Base-by-base conservation (phyloP, 75 land plant genomes). In the Sequoia sempervirens region DNA sequence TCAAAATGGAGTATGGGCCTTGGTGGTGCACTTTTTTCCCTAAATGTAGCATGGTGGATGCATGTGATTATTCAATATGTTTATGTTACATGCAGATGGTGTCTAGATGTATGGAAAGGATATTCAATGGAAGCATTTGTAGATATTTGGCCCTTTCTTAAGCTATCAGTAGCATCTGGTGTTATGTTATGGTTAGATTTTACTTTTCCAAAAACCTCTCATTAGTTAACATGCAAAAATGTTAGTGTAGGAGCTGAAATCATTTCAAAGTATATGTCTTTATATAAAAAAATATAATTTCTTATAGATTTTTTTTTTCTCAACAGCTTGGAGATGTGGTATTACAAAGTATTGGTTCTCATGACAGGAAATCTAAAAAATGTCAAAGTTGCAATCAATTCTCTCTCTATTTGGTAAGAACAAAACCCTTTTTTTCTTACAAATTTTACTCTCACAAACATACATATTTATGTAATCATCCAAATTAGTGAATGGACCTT, bases 41-140 rank as follows among this genome's bases (percentile, higher is more conserved):
- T 86, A 11, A 87, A 88, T 52, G 41, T 92, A 7, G 85, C 89
- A 8, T 75, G 87, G 85, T 93, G 91, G 91, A 1, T 85, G 23
- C 38, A 68, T 2, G 86, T 80, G 28, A 40, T 86, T n/a, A 58
- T 47, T 0, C 56, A 83, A 3, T 80, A 85, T 56, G 78, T 36
- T 5, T 92, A 92, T 66, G 69, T 79, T 34, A 75, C 83, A 17
- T 89, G 80, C 15, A 88, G 92, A 4, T 78, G 91, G 58, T 90
- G 92, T 47, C 85, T 82, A 10, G 20, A 69, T 36, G 43, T 85
- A 28, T 91, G 92, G 92, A 87, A 40, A 20, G 92, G 92, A 5
- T 84, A 88, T 23, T 91, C 92, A 3, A 76, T 30, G 73, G 58
- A 83, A 3, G 89, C 91, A 4, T 87, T 89, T 75, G 41, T 78